Evolutionary conservation across 495 filamentous ascomycete species (phyloP), one percentile per base, ranked within the genome.

Genomic region (Aspergillus sclerotioniger): DNA sequence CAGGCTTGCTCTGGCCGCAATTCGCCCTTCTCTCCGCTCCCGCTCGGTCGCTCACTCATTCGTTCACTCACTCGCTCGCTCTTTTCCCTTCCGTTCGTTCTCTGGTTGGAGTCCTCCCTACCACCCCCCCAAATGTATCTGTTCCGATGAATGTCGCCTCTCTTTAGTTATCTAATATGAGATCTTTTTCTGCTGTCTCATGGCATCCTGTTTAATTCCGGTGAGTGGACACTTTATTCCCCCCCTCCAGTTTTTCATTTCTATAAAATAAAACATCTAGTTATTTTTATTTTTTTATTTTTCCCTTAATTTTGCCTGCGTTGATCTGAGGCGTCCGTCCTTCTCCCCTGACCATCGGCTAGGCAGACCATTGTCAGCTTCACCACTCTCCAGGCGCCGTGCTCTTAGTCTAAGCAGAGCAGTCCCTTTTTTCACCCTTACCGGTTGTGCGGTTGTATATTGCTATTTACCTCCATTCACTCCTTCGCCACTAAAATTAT

Each of bases 21-120:
- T 15, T 48, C 52, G 47, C 28, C 46, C 16, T 19, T 28, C 35
- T 52, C 50, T 51, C 58, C 53, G 29, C 32, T 32, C 35, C 44
- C 54, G 39, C 37, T 16, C 37, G 37, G 43, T 56, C 53, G 20
- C 20, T 33, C 20, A 39, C 25, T 44, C 25, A 20, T 29, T 49
- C 8, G 46, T 39, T 31, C 33, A 57, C 43, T 51, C 46, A 43
- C 29, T 20, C 31, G 28, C 47, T 43, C 37, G 35, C 35, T 49
- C 50, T 62, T 66, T 57, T 54, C 89, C 68, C 55, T 76, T 72
- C 72, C 44, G 85, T 68, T 66, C 82, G 10, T 77, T 57, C 82
- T 3, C 37, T 58, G 49, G 67, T 86, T 73, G 54, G 81, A 73
- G 32, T 82, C 79, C 58, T 45, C 47, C 50, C 28, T 48, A 51